These are phyloP conservation scores for Fusarium sp. DNA, from an alignment of 2,329 filamentous ascomycete genomes.

Conservation along the genomic window DNA sequence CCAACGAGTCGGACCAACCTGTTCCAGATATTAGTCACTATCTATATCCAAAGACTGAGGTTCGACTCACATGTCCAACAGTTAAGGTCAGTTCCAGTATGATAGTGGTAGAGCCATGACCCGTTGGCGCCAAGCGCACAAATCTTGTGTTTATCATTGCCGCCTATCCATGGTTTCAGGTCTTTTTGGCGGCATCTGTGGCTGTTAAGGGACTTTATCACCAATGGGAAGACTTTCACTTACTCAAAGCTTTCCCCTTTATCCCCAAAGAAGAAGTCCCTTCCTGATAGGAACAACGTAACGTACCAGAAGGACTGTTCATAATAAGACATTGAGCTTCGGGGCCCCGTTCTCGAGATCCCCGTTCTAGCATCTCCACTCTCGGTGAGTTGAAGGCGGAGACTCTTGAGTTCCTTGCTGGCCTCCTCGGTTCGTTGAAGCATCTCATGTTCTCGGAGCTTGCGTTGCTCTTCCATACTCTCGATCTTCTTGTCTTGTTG, in stretches of 20 bases:
- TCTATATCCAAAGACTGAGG: too few species aligned
- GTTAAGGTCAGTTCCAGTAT: neutral
- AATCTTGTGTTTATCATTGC: neutral
- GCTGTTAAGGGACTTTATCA: neutral
- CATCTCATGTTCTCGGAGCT: neutral
- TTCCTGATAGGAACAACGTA: neutral
- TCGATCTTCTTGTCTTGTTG: neutral
- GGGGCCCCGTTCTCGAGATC: neutral
- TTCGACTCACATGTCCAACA: neutral
- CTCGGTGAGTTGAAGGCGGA: neutral
- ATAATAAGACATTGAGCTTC: neutral
- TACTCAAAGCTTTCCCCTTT: neutral
- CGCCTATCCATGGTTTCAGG: neutral
- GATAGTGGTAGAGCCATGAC: neutral
- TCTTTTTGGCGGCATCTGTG: neutral
- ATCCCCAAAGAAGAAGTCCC: neutral
- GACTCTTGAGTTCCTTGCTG: fast-evolving
- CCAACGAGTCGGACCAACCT: neutral
- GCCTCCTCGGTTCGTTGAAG: neutral
- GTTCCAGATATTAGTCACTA: neutral
- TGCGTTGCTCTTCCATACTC: neutral
- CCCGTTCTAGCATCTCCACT: fast-evolving
- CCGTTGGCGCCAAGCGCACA: neutral
- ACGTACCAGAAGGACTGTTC: fast-evolving
- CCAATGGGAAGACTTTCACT: neutral